Evolutionary conservation across 108 stramenopile genomes (phyloP).

Genomic region (Skeletonema tropicum): DNA sequence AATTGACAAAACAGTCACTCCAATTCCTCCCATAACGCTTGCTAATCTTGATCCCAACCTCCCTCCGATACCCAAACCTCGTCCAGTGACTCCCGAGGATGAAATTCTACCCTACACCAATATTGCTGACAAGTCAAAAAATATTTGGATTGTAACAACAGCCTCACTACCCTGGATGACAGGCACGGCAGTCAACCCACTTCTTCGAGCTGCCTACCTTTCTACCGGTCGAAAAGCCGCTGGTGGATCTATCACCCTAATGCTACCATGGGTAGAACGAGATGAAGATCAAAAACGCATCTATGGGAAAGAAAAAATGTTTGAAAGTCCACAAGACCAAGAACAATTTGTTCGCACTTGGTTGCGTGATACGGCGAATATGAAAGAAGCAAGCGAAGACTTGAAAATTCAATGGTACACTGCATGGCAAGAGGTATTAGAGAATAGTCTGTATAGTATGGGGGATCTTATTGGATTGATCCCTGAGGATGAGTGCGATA

Average conservation of each 20-base stretch:
- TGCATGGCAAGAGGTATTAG: constrained; percentile 52
- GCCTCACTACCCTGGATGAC: constrained; percentile 93
- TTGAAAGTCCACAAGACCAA: constrained; percentile 72
- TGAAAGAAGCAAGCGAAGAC: constrained; percentile 43
- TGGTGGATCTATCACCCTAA: constrained; percentile 76
- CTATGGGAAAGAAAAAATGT: constrained; percentile 60
- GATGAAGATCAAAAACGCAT: constrained; percentile 58
- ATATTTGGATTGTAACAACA: constrained; percentile 90
- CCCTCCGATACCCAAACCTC: constrained; percentile 53
- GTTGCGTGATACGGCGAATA: constrained; percentile 50
- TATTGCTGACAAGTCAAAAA: constrained; percentile 69
- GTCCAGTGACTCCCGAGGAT: constrained; percentile 57
- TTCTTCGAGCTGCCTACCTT: constrained; percentile 86
- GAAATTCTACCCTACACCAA: constrained; percentile 75
- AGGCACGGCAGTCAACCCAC: constrained; percentile 92
- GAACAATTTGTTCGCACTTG: constrained; percentile 73
- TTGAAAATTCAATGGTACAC: constrained; percentile 58
- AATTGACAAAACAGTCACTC: constrained; percentile 10
- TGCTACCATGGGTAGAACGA: constrained; percentile 89
- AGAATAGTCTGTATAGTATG: constrained; percentile 64
- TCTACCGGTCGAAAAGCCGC: constrained; percentile 57
- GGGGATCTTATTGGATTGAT: constrained; percentile 76
- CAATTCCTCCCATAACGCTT: constrained; percentile 34
- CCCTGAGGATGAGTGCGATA: constrained; percentile 77
- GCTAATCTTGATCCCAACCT: constrained; percentile 43